phyloP scores from a whole-genome alignment of 1,139 yeast species.

The Nakaseomyces uthaithaninus region DNA sequence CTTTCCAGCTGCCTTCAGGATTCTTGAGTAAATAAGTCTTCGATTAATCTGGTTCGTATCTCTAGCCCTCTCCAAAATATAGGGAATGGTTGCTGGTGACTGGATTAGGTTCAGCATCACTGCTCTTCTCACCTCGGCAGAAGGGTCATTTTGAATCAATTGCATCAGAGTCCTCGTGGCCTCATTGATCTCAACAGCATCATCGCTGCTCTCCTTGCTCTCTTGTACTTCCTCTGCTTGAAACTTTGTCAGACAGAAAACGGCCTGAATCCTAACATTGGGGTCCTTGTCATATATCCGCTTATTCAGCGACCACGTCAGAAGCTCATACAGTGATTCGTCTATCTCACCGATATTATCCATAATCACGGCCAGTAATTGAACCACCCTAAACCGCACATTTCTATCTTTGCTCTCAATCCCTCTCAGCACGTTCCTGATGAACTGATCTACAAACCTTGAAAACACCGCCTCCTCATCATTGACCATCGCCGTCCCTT shows the following conservation, averaged over 20 bases:
- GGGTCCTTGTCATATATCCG: conserved; percentile 76
- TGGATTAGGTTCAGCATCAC: conserved; percentile 65
- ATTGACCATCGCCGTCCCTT: conserved; percentile 26
- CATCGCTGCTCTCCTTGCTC: conserved; percentile 31
- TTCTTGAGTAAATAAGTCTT: conserved; percentile 60
- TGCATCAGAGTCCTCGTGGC: conserved; percentile 48
- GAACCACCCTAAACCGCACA: conserved; percentile 77
- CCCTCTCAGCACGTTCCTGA: conserved; percentile 65
- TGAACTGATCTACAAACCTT: conserved; percentile 51
- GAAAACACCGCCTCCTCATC: conserved; percentile 38
- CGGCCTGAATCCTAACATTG: conserved; percentile 71
- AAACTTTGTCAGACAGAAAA: conserved; percentile 69
- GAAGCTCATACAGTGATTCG: conserved; percentile 56
- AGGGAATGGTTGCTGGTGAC: conserved; percentile 41
- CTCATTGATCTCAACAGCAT: conserved; percentile 34
- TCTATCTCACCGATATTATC: conserved; percentile 70
- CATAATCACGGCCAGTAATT: conserved; percentile 65
- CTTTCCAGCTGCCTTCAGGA: conserved; percentile 61
- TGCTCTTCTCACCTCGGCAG: conserved; percentile 84
- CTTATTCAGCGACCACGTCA: conserved; percentile 52
- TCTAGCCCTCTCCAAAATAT: conserved; percentile 70
- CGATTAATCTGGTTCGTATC: conserved; percentile 69
- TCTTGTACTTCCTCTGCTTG: conserved; percentile 44
- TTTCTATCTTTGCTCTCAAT: conserved; percentile 65
- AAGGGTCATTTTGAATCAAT: conserved; percentile 67